Evolutionary conservation across 225 moss, liverwort and hornwort species (phyloP).

Genomic region (Physcomitrellopsis africana): DNA sequence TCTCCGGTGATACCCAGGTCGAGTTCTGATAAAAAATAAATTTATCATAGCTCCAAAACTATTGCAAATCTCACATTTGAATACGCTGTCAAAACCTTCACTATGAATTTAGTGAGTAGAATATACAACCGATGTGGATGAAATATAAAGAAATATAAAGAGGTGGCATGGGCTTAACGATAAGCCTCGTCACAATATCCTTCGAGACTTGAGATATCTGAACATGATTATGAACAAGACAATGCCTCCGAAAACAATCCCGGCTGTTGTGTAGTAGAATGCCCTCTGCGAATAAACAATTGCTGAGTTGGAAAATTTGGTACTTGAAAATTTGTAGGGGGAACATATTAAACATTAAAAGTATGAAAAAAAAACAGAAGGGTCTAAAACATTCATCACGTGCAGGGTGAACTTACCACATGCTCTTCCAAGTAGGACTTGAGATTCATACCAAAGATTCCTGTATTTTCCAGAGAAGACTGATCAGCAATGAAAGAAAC

Average conservation of each 20-base stretch:
- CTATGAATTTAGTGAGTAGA: slow-evolving; percentile 20
- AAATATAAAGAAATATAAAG: slow-evolving; percentile 1
- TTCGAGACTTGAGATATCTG: slow-evolving; percentile 64
- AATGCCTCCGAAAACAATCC: slow-evolving; percentile 87
- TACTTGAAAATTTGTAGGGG: background rate
- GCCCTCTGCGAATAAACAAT: slow-evolving; percentile 63
- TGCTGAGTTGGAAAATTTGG: slow-evolving; percentile 2
- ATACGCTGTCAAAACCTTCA: slow-evolving; percentile 3
- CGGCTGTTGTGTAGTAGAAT: slow-evolving; percentile 81
- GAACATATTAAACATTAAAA: too few species aligned
- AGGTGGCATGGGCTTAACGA: slow-evolving; percentile 2
- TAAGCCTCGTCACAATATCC: slow-evolving; percentile 59
- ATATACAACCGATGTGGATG: slow-evolving; percentile 7
- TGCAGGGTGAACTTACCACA: slow-evolving; percentile 55
- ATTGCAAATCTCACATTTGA: slow-evolving; percentile 2
- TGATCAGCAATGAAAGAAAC: slow-evolving; percentile 3
- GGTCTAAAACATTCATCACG: background rate
- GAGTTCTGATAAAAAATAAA: background rate
- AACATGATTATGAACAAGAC: slow-evolving; percentile 72
- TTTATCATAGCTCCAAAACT: background rate
- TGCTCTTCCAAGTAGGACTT: slow-evolving; percentile 94
- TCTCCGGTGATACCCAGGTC: background rate
- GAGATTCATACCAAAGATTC: slow-evolving; percentile 99
- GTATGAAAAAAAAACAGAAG: background rate
- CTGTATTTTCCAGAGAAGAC: slow-evolving; percentile 39